Evolutionary conservation across 371 early-diverging fungal species (phyloP).

Genomic region (Haplosporangium sp.): DNA sequence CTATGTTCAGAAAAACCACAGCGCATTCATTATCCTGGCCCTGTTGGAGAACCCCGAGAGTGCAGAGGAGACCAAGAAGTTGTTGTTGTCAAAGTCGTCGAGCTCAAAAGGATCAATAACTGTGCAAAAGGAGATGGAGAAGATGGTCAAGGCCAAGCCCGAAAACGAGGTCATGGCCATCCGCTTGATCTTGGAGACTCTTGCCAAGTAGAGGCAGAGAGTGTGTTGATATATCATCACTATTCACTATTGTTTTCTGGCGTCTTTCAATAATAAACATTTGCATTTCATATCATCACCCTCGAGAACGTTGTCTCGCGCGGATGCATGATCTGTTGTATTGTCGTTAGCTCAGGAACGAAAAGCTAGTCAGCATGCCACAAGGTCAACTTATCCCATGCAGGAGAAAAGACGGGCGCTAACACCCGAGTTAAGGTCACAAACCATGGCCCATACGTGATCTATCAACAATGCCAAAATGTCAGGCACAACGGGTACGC

Average conservation of each 20-base stretch:
- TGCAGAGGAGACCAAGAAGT: conserved; percentile 42
- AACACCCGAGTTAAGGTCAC: conserved; percentile 4
- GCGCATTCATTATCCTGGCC: conserved; percentile 69
- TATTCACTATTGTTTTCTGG: not conserved
- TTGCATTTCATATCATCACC: not conserved
- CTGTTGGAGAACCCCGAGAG: conserved; percentile 73
- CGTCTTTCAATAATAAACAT: not conserved
- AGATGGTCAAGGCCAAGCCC: conserved; percentile 40
- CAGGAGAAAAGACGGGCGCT: not conserved
- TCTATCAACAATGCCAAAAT: too few relatives aligned
- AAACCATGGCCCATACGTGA: conserved; percentile 12
- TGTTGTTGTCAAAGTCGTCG: conserved; percentile 26
- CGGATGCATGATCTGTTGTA: too few relatives aligned
- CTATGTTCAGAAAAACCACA: conserved; percentile 35
- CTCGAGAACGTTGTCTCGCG: not conserved
- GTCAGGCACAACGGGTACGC: too few relatives aligned
- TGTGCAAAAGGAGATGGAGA: conserved; percentile 51
- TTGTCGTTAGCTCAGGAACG: not conserved
- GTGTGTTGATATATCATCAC: not conserved
- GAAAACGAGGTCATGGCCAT: conserved; percentile 42
- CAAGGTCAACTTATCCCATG: not conserved
- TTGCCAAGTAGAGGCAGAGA: conserved; percentile 29
- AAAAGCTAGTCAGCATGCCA: not conserved
- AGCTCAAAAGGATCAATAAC: conserved; percentile 39
- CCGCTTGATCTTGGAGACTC: conserved; percentile 36